Evolutionary conservation across 106 monocot species (phyloP).

Genomic region (Dactylorhiza incarnata): DNA sequence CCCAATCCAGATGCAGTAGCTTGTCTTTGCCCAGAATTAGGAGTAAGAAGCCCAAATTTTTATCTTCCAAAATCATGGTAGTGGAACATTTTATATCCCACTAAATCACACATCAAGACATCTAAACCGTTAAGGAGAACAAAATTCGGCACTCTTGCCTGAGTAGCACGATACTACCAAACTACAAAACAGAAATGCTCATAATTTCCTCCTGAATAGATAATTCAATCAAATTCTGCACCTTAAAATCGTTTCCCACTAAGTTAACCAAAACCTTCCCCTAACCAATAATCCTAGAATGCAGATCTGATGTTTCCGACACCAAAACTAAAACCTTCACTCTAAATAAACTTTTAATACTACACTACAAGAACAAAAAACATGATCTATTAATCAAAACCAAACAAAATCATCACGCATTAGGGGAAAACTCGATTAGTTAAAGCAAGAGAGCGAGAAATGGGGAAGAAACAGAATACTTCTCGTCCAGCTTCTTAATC

Average conservation of each 20-base stretch:
- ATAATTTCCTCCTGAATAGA: neutral
- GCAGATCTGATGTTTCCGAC: neutral
- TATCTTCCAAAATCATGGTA: neutral
- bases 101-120: neutral
- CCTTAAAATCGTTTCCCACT: neutral
- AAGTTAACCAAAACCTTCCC: neutral
- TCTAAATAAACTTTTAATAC: too few relatives aligned
- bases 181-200: neutral
- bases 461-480: slow-evolving; percentile 26
- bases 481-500: slow-evolving; percentile 80
- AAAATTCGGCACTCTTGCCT: neutral
- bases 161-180: neutral
- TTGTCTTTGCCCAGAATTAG: too few relatives aligned
- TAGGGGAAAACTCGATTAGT: neutral
- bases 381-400: neutral
- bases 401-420: neutral
- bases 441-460: neutral
- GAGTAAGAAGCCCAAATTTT: neutral
- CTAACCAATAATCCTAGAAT: neutral
- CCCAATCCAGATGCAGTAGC: too few relatives aligned
- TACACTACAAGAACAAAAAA: neutral
- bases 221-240: neutral
- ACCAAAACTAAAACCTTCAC: neutral
- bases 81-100: neutral
- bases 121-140: neutral